Base-by-base conservation (phyloP, 345 rosid species). In the Mangifera indica region DNA sequence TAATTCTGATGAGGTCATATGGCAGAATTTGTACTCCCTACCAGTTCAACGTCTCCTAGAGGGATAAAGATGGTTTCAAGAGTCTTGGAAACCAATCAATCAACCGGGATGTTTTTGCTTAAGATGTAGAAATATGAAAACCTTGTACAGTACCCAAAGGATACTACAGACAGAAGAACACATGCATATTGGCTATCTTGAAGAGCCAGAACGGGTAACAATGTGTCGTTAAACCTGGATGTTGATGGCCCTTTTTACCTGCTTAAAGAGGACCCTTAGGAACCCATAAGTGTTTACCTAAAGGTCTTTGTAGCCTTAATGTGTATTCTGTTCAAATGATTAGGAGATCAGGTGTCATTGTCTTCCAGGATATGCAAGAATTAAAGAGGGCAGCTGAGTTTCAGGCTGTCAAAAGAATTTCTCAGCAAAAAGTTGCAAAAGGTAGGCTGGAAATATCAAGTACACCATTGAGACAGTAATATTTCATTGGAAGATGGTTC, bases 101-200 rank as follows among this genome's bases (percentile, higher is more conserved):
- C 77, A 0, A 67, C 58, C 2, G 77, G 84, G 8, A 32, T 40
- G 12, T 81, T 81, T 49, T 67, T 53, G 14, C 76, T 81, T 34
- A n/a, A 13, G 0, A 72, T 81, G 79, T 77, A 78, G 67, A 1
- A 0, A 0, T 77, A 81, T 58, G 79, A 79, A 32, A 74, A 77
- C 46, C 75, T 81, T 46, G 81, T 78, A 69, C 79, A 75, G 66
- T 81, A 75, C 60, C 79, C 79, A 3, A n/a, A 65, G 13, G 18
- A 24, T 11, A 60, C 73, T 15, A 8, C 55, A 32, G 60, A 71
- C 6, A 7, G 21, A 15, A 26, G 0, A 4, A 0, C 13, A 5
- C 14, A 72, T 25, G 0, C 80, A 44, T 80, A 80, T 15, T 76
- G 64, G 74, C 0, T 67, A 7, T 20, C 68, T 0, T 10, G 1